phyloP scores from a whole-genome alignment of 371 early-diverging fungal species.

The Nematocida sp. region DNA sequence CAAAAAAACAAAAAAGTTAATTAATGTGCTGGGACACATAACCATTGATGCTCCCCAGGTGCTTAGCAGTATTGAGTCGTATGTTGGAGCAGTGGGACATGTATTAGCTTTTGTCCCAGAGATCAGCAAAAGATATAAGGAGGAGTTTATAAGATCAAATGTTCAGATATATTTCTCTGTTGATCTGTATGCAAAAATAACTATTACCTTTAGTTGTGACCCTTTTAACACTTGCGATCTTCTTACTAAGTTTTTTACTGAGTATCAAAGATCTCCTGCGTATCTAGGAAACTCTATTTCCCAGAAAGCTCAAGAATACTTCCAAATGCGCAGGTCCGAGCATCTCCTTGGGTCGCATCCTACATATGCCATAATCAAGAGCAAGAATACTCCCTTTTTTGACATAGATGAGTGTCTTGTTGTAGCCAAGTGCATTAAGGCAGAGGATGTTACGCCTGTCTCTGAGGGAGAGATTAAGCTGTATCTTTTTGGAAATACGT shows the following conservation, averaged over 20 bases:
- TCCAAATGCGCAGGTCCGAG: no score
- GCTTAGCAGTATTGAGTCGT: no score
- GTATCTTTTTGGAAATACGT: not conserved
- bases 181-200: not conserved
- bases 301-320: no score
- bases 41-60: no score
- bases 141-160: not conserved
- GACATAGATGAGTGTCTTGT: not conserved
- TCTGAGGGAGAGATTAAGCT: not conserved
- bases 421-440: not conserved
- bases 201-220: not conserved
- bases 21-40: no score
- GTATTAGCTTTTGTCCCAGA: not conserved
- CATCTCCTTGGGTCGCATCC: no score
- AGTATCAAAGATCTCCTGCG: not conserved
- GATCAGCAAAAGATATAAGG: not conserved
- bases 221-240: not conserved
- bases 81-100: not conserved
- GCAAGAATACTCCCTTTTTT: not conserved
- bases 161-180: not conserved
- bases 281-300: not conserved
- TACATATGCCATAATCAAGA: no score
- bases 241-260: not conserved
- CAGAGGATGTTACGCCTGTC: not conserved
- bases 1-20: no score